A percentile compares a stretch with the other conserved stretches of the same genome.
Evolutionary conservation across 192 early-diverging fungal genomes (phyloP).

Genomic region (Thoreauomyces humboldtii): DNA sequence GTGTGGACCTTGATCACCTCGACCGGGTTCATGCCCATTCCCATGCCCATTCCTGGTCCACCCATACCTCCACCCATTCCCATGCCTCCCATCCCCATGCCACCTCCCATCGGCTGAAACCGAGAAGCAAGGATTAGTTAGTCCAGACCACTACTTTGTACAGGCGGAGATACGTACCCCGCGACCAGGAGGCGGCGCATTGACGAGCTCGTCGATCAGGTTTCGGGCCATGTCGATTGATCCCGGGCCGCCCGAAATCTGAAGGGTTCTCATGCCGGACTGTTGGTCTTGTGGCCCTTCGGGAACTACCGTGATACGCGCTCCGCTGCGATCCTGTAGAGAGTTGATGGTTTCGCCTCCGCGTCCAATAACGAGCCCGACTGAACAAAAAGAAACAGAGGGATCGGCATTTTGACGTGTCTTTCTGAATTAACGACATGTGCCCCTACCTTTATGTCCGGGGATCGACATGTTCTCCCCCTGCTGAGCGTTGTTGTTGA

Average conservation of each 20-base stretch:
- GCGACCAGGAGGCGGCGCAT: neutral
- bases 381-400: constrained; percentile 40
- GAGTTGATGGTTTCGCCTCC: constrained; percentile 78
- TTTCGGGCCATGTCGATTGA: constrained; percentile 36
- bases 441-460: constrained; percentile 12
- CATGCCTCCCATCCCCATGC: no score
- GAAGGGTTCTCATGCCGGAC: constrained; percentile 29
- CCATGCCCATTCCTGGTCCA: no score
- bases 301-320: constrained; percentile 62
- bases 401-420: no score
- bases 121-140: no score
- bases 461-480: constrained; percentile 13
- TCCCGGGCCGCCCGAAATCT: constrained; percentile 35
- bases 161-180: constrained; percentile 13
- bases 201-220: constrained; percentile 34
- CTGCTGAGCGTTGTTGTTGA: no score
- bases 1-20: constrained; percentile 62
- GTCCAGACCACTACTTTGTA: neutral
- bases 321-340: constrained; percentile 74
- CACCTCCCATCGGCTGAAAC: no score
- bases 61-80: constrained; percentile 3
- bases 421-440: neutral
- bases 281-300: constrained; percentile 28
- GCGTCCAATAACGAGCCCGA: constrained; percentile 77
- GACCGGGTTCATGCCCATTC: constrained; percentile 17